phyloP scores from a whole-genome alignment of 2,329 filamentous ascomycete species.

The Penicillium sp. region DNA sequence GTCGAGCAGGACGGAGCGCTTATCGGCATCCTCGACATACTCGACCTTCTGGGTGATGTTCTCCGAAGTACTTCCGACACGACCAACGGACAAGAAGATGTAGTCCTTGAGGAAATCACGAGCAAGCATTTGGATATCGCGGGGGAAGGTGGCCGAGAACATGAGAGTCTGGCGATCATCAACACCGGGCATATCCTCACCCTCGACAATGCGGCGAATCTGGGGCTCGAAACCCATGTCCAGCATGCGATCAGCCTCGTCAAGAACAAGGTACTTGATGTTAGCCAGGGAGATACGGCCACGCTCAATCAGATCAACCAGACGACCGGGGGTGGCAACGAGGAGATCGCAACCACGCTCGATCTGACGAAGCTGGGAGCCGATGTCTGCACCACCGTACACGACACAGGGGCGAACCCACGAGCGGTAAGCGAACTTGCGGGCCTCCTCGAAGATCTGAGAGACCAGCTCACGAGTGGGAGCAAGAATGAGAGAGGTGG shows the following conservation, averaged over 20 bases:
- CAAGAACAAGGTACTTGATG: constrained; percentile 98
- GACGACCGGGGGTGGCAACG: constrained; percentile 93
- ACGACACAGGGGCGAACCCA: constrained; percentile 99
- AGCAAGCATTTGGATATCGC: constrained; percentile 98
- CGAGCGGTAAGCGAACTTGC: constrained; percentile 98
- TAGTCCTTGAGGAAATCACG: constrained; percentile 99
- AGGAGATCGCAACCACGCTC: constrained; percentile 96
- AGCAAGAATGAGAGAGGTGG: constrained; percentile 91
- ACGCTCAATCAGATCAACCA: constrained; percentile 97
- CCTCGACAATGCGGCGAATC: constrained; percentile 97
- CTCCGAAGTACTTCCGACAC: constrained; percentile 98
- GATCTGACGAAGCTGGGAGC: constrained; percentile 95
- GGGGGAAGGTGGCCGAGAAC: constrained; percentile 99
- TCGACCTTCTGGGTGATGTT: constrained; percentile 99
- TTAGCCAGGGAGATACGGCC: constrained; percentile 95
- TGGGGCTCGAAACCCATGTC: constrained; percentile 99
- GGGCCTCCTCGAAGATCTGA: constrained; percentile 95
- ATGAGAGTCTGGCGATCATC: constrained; percentile 93
- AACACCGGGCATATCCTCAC: constrained; percentile 92
- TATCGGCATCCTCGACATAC: constrained; percentile 95
- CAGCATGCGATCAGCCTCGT: constrained; percentile 99
- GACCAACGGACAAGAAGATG: constrained; percentile 96
- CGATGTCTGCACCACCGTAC: constrained; percentile 98
- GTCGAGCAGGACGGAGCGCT: constrained; percentile 94
- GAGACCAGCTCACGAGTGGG: constrained; percentile 98